Evolutionary conservation across 2,329 filamentous ascomycete genomes (phyloP), one percentile per base, ranked within the genome.

Genomic region (Fusarium abutilonis): DNA sequence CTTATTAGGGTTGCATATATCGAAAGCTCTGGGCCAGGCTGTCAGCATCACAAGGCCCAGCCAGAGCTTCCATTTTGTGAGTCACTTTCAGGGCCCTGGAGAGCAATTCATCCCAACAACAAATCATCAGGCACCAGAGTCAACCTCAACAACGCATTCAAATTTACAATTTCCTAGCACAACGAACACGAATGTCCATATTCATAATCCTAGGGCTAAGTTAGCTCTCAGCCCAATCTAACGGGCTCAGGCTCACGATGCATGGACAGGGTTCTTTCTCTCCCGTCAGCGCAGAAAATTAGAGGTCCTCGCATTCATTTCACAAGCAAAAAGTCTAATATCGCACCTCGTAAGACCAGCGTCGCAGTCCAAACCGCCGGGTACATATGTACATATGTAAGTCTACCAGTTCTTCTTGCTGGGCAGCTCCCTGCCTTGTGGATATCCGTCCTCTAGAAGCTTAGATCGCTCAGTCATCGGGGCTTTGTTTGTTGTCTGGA

Each of bases 231-330:
- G 64, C 56, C 45, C 56, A 64, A 66, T 50, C 21, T 23, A 23
- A 23, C 21, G n/a, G 55, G 64, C 65, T 70, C 67, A 69, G 67
- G 67, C 56, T 69, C 51, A 59, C 44, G 38, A 49, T 56, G 56
- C 66, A 69, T 52, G 66, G 66, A 51, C 66, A 55, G 47, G 64
- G 64, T 48, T 32, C 23, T 34, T 51, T 47, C 36, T 42, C 53
- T 52, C n/a, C n/a, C 39, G 32, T 62, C 60, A 54, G 52, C 48
- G 51, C 47, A 34, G 47, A 60, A 45, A 40, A 53, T 26, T 52
- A 63, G 48, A 52, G 64, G 65, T 55, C 53, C 59, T 59, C 26
- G 32, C 46, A 23, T 29, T 44, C 28, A 39, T 29, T 23, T 48
- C 42, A 23, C 21, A 23, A 23, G 21, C 35, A 48, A 28, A 34